These are phyloP conservation scores for Capsicum chinense DNA, from an alignment of 257 asterid genomes.

Conservation along the genomic window DNA sequence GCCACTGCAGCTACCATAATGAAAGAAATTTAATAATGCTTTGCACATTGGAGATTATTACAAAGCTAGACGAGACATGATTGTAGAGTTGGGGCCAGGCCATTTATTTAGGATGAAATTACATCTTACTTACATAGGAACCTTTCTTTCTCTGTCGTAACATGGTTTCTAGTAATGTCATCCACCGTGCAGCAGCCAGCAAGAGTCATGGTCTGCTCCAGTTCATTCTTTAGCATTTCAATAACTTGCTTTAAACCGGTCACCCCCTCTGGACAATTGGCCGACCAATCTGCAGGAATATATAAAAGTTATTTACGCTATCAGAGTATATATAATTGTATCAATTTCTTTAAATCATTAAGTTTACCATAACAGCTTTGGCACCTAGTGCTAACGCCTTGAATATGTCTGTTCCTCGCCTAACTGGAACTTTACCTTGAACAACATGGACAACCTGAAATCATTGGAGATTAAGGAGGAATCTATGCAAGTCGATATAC, in stretches of 20 bases:
- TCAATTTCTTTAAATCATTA: neutral
- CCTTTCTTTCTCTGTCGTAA: constrained; percentile 47
- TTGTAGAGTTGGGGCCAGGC: no score
- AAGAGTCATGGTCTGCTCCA: constrained; percentile 65
- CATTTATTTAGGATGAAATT: neutral
- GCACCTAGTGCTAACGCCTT: constrained; percentile 82
- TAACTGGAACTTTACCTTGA: constrained; percentile 62
- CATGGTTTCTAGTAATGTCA: constrained; percentile 55
- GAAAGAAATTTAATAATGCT: no score
- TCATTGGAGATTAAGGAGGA: neutral
- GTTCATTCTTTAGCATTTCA: constrained; percentile 60
- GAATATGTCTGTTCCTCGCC: constrained; percentile 73
- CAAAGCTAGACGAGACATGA: no score
- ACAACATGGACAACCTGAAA: constrained; percentile 63
- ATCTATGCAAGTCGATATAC: neutral
- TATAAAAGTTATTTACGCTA: neutral
- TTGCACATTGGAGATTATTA: no score
- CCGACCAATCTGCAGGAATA: constrained; percentile 54
- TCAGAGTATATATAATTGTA: neutral
- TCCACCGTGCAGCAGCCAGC: constrained; percentile 58
- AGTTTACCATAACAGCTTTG: constrained; percentile 60
- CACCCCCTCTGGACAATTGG: constrained; percentile 60
- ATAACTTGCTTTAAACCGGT: constrained; percentile 54
- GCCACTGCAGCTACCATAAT: no score
- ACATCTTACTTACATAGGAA: constrained; percentile 45